A percentile compares a stretch with the other conserved stretches of the same genome.
phyloP scores from a whole-genome alignment of 768 basidiomycete genomes.

The Strobilomyces echinocephalus region DNA sequence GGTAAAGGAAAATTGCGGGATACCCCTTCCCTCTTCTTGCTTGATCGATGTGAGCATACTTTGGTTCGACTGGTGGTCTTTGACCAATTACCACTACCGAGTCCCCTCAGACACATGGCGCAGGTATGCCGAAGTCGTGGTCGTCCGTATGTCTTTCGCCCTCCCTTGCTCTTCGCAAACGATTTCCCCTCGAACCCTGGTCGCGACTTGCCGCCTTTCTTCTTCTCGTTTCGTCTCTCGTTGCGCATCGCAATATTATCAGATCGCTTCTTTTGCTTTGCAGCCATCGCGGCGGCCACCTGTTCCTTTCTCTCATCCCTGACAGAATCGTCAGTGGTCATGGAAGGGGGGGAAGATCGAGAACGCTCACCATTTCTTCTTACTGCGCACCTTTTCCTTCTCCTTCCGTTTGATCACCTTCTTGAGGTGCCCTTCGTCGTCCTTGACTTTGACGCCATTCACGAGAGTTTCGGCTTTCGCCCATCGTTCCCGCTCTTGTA shows the following conservation, averaged over 20 bases:
- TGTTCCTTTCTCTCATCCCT: slow-evolving; percentile 90
- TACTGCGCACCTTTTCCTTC: slow-evolving; percentile 81
- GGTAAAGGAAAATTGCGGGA: no score
- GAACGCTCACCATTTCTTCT: slow-evolving; percentile 73
- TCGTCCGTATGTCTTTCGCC: slow-evolving; percentile 26
- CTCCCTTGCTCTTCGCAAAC: slow-evolving; percentile 53
- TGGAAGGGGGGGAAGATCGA: background rate
- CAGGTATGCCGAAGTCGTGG: no score
- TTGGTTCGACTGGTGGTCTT: no score
- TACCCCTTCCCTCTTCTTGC: no score
- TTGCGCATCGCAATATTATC: slow-evolving; percentile 88
- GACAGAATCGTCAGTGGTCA: slow-evolving; percentile 2
- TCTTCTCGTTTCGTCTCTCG: slow-evolving; percentile 65
- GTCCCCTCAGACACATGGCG: no score
- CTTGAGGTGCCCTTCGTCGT: slow-evolving; percentile 80
- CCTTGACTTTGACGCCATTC: slow-evolving; percentile 87
- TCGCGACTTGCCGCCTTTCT: slow-evolving; percentile 57
- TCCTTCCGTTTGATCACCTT: slow-evolving; percentile 92
- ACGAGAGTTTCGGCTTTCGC: slow-evolving; percentile 83
- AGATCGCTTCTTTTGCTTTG: slow-evolving; percentile 82
- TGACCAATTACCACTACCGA: no score
- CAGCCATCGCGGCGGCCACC: slow-evolving; percentile 66
- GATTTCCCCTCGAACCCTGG: slow-evolving; percentile 88
- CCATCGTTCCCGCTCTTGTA: slow-evolving; percentile 85
- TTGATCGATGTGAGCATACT: no score